These are phyloP conservation scores for Microstegium vimineum DNA, from an alignment of 176 grass and related monocot genomes.

Conservation along the genomic window DNA sequence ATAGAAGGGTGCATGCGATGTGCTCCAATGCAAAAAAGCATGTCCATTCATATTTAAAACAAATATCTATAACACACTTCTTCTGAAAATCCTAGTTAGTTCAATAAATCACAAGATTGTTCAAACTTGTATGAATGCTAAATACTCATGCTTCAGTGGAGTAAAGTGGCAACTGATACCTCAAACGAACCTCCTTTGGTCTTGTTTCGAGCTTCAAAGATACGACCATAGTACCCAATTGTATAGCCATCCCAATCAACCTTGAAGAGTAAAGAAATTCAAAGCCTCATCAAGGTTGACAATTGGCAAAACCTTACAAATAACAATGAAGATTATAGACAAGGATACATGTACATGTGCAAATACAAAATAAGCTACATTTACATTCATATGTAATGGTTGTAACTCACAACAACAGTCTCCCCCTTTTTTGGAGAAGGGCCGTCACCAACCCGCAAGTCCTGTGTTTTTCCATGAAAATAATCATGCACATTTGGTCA, in stretches of 20 bases:
- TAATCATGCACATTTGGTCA: neutral
- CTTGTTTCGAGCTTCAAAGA: constrained; percentile 99
- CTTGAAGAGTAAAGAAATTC: constrained; percentile 49
- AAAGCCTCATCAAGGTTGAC: constrained; percentile 32
- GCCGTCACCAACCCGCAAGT: constrained; percentile 73
- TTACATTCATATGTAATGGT: constrained; percentile 21
- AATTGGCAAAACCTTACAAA: neutral
- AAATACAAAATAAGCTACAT: neutral
- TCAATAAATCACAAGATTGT: neutral
- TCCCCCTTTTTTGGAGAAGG: constrained; percentile 70
- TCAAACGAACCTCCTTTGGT: constrained; percentile 99
- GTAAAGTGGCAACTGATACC: constrained; percentile 39
- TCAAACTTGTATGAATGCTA: neutral
- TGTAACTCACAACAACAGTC: constrained; percentile 74
- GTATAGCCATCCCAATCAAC: constrained; percentile 99
- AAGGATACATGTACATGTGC: neutral
- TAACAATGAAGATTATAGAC: neutral
- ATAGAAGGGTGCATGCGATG: neutral
- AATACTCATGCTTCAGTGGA: neutral
- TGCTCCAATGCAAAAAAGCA: neutral
- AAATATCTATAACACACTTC: neutral
- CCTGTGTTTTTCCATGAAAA: constrained; percentile 47
- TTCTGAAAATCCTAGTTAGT: neutral
- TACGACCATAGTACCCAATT: constrained; percentile 97
- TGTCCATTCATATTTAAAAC: neutral